Percentiles rank a stretch among this genome's conserved stretches.
These are phyloP conservation scores for Quercus engelmannii DNA, from an alignment of 306 rosid species.

Conservation along the genomic window DNA sequence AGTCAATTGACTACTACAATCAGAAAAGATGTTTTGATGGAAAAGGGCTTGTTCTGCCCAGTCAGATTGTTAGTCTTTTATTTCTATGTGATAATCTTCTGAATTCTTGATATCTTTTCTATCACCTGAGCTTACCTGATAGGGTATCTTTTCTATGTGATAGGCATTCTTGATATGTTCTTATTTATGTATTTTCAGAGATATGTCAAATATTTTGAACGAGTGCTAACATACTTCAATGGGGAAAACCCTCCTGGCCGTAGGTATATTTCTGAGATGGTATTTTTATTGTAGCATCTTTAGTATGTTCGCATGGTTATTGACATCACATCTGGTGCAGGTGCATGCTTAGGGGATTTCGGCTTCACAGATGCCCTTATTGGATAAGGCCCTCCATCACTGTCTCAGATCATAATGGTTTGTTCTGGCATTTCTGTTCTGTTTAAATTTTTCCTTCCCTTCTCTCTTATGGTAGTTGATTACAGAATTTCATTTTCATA, in stretches of 20 bases:
- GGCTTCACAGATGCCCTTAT: constrained; percentile 96
- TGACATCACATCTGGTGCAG: constrained; percentile 41
- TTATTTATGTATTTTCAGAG: constrained; percentile 43
- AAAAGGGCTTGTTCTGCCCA: constrained; percentile 90
- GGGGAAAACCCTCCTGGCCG: constrained; percentile 91
- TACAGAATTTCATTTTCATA: constrained; percentile 4
- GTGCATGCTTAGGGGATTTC: constrained; percentile 98
- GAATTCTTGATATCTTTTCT: constrained; percentile 13
- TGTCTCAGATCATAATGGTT: constrained; percentile 86
- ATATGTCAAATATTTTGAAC: constrained; percentile 92
- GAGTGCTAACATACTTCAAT: constrained; percentile 77
- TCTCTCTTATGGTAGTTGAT: constrained; percentile 6
- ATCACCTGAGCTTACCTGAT: neutral
- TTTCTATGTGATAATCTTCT: constrained; percentile 18
- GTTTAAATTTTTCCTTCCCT: neutral
- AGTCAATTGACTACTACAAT: constrained; percentile 94
- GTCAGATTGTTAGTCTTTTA: constrained; percentile 86
- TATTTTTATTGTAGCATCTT: constrained; percentile 7
- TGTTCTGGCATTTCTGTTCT: constrained; percentile 26
- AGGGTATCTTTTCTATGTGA: neutral
- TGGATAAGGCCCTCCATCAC: constrained; percentile 97
- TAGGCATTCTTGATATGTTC: neutral
- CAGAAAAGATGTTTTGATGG: constrained; percentile 95
- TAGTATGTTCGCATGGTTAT: constrained; percentile 2
- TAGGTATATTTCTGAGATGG: constrained; percentile 48